Percentiles rank a stretch among this genome's conserved stretches.
phyloP scores from a whole-genome alignment of 805 yeast species.

The Metschnikowia vanudenii region DNA sequence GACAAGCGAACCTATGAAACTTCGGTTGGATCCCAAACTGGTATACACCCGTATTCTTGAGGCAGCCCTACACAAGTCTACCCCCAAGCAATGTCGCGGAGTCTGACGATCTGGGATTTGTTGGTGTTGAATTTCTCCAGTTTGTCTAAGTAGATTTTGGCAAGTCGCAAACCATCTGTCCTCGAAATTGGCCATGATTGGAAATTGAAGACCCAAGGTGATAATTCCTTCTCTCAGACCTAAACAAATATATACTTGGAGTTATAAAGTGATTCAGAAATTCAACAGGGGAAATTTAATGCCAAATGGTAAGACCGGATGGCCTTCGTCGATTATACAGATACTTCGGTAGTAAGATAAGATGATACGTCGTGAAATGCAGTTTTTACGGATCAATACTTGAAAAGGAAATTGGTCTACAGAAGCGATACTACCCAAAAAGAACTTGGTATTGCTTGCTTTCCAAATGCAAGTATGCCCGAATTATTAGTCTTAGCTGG shows the following conservation, averaged over 20 bases:
- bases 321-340: not conserved
- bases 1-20: too few relatives aligned
- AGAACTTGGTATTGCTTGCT: not conserved
- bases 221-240: not conserved
- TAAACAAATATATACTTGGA: not conserved
- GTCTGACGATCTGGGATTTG: too few relatives aligned
- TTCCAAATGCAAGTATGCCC: not conserved
- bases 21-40: too few relatives aligned
- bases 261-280: not conserved
- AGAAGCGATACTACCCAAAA: not conserved
- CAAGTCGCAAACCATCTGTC: not conserved
- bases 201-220: not conserved
- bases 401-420: not conserved
- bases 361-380: not conserved
- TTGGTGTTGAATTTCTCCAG: too few relatives aligned
- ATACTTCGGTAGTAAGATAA: not conserved
- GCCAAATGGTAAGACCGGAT: not conserved
- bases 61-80: too few relatives aligned
- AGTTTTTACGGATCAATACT: not conserved
- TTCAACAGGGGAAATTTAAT: not conserved
- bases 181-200: not conserved
- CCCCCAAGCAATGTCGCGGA: too few relatives aligned
- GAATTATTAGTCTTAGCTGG: not conserved
- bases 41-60: too few relatives aligned
- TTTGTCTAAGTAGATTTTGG: too few relatives aligned